Evolutionary conservation across 192 early-diverging fungal species (phyloP).

Genomic region (Linderina pennispora): DNA sequence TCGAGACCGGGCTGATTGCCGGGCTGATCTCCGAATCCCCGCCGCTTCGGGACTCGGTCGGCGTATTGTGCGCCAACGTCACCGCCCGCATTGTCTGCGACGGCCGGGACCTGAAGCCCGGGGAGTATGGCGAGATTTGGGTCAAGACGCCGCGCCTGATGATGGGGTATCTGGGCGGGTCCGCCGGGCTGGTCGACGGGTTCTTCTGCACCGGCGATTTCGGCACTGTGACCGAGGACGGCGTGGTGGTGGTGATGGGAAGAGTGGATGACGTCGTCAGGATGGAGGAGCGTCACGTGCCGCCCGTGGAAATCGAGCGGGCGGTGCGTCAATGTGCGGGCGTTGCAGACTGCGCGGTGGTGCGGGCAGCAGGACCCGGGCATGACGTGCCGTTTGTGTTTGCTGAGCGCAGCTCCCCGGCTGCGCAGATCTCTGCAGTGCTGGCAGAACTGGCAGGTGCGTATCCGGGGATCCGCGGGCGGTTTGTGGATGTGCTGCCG

Average conservation of each 20-base stretch:
- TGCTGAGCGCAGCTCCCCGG: too few relatives aligned
- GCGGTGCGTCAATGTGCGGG: conserved; percentile 5
- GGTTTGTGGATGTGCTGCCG: background rate
- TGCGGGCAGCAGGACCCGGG: conserved; percentile 5
- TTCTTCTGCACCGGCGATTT: conserved; percentile 35
- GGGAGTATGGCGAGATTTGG: conserved; percentile 36
- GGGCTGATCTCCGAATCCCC: conserved; percentile 42
- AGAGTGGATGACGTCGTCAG: conserved; percentile 26
- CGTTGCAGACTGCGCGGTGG: conserved; percentile 33
- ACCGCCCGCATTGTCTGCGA: conserved; percentile 27
- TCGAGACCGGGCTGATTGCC: conserved; percentile 36
- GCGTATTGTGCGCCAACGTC: conserved; percentile 31
- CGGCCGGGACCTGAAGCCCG: conserved; percentile 27
- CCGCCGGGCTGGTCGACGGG: background rate
- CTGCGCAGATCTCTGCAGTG: too few relatives aligned
- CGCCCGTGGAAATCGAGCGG: conserved; percentile 27
- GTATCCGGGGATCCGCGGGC: background rate
- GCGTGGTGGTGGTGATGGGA: conserved; percentile 36
- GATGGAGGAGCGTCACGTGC: conserved; percentile 2
- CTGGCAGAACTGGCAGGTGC: too few relatives aligned
- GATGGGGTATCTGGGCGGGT: background rate
- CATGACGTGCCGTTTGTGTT: conserved; percentile 18
- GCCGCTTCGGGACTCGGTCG: conserved; percentile 30
- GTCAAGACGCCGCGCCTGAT: conserved; percentile 33
- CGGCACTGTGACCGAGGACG: conserved; percentile 24